A percentile compares a stretch with the other conserved stretches of the same genome.
phyloP scores from a whole-genome alignment of 2,329 filamentous ascomycete species.

The Cladorrhinum sp. region DNA sequence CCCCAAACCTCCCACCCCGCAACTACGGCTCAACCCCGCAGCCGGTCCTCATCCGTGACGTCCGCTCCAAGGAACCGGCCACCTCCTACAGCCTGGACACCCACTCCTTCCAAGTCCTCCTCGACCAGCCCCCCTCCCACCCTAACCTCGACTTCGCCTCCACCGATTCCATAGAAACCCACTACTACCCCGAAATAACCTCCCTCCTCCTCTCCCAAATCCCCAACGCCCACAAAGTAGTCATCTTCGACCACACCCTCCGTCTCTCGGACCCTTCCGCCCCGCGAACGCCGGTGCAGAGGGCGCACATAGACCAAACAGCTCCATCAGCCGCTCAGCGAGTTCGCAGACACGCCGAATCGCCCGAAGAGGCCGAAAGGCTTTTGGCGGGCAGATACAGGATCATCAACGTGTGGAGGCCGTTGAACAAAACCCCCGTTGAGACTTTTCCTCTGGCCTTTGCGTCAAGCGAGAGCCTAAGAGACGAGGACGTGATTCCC shows the following conservation, averaged over 20 bases:
- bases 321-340: constrained; percentile 61
- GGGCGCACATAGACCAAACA: constrained; percentile 84
- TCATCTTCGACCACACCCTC: constrained; percentile 87
- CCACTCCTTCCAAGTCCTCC: constrained; percentile 66
- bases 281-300: constrained; percentile 64
- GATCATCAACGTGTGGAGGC: constrained; percentile 82
- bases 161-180: constrained; percentile 63
- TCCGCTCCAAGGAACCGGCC: constrained; percentile 63
- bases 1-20: constrained; percentile 57
- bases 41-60: constrained; percentile 63
- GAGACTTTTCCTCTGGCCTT: constrained; percentile 67
- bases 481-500: constrained; percentile 62
- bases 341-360: constrained; percentile 62
- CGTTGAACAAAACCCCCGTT: constrained; percentile 56
- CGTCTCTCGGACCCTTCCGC: constrained; percentile 61
- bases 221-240: constrained; percentile 61
- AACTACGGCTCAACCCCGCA: constrained; percentile 58
- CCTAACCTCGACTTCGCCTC: constrained; percentile 59
- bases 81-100: constrained; percentile 34
- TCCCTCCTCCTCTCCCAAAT: constrained; percentile 64
- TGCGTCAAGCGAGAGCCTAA: constrained; percentile 60
- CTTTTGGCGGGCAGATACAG: constrained; percentile 69
- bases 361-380: constrained; percentile 58
- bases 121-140: constrained; percentile 53
- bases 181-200: constrained; percentile 86